Evolutionary conservation across 371 early-diverging fungal genomes (phyloP).

Genomic region (Homolaphlyctis polyrhiza): DNA sequence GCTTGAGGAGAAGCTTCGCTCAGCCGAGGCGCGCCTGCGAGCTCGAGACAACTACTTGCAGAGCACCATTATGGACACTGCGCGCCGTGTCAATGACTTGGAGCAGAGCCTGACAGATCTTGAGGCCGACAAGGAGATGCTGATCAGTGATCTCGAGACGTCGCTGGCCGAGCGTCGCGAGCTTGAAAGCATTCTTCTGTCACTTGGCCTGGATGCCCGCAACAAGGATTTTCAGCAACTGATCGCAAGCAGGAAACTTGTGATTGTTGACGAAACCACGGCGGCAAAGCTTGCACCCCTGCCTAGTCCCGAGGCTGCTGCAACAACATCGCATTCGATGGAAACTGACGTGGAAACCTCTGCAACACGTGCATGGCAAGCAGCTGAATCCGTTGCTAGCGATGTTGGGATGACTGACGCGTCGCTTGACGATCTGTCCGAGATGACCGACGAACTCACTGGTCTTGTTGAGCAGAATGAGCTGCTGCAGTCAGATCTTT

Average conservation of each 20-base stretch:
- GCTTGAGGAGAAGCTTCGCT: background rate
- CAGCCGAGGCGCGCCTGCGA: conserved; percentile 22
- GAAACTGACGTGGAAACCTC: background rate
- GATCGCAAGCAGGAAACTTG: background rate
- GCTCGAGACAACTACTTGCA: conserved; percentile 30
- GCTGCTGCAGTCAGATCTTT: background rate
- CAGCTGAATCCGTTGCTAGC: background rate
- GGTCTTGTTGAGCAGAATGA: conserved; percentile 1
- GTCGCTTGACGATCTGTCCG: background rate
- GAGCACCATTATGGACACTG: conserved; percentile 34
- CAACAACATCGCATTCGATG: background rate
- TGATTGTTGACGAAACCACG: background rate
- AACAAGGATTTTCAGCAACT: background rate
- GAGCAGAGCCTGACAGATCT: conserved; percentile 22
- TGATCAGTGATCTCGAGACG: conserved; percentile 6
- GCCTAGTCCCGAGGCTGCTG: background rate
- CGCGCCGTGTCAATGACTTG: conserved; percentile 22
- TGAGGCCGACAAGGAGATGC: conserved; percentile 19
- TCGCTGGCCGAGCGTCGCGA: conserved; percentile 4
- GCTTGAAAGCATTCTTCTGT: background rate
- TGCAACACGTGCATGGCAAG: background rate
- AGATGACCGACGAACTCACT: background rate
- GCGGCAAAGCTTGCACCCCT: background rate
- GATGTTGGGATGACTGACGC: background rate
- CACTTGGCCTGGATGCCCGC: background rate